These are phyloP conservation scores for Trichoderma sp. DNA, from an alignment of 2,329 filamentous ascomycete species.

Conservation along the genomic window DNA sequence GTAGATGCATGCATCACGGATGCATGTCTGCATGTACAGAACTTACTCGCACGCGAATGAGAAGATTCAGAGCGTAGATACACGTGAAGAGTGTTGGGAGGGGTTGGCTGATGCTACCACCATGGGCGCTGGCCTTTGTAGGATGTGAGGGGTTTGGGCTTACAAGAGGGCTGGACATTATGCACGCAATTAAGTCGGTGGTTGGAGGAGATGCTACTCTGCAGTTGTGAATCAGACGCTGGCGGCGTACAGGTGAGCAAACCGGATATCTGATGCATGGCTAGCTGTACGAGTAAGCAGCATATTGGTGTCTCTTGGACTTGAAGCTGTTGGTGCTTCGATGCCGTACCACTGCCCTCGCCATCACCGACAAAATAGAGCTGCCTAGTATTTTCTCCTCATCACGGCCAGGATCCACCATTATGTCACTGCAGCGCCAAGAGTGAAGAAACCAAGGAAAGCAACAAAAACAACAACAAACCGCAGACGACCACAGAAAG, in stretches of 20 bases:
- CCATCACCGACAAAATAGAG: conserved; percentile 18
- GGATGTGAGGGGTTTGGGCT: conserved; percentile 12
- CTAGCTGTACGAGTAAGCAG: background rate
- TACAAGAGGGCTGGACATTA: conserved; percentile 10
- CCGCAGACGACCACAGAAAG: background rate
- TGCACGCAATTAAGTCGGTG: conserved; percentile 20
- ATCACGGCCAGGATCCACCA: conserved; percentile 13
- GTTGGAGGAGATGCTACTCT: background rate
- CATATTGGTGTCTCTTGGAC: background rate
- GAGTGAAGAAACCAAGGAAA: conserved; percentile 4
- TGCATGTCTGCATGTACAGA: conserved; percentile 15
- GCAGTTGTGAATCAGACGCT: background rate
- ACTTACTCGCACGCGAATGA: conserved; percentile 11
- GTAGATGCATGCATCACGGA: conserved; percentile 6
- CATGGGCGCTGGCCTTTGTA: background rate
- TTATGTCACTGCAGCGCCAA: conserved; percentile 24
- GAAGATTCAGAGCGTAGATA: background rate
- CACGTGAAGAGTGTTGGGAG: background rate
- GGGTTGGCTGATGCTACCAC: background rate
- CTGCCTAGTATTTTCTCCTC: background rate
- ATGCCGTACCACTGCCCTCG: background rate
- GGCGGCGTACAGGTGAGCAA: background rate
- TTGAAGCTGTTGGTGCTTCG: background rate
- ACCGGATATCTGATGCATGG: background rate
- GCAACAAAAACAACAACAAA: background rate